Evolutionary conservation across 805 yeast genomes (phyloP), one percentile per base, ranked within the genome.

Genomic region (Candida xyloterini): DNA sequence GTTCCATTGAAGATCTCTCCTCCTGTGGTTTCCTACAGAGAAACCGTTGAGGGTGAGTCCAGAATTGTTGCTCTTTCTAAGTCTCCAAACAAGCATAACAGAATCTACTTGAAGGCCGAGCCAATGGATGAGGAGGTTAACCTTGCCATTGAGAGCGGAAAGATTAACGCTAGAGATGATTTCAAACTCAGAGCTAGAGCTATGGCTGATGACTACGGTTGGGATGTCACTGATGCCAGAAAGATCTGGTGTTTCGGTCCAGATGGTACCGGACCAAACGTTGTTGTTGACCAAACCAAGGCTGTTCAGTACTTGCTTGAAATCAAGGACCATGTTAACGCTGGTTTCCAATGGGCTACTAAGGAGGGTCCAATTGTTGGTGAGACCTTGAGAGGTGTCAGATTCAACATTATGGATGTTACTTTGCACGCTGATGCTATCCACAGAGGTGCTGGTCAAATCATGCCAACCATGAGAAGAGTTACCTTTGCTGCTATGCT

Each of bases 191-290:
- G 99, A 81, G 99, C 98, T 62, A 90, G 98, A 84, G 65, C 87
- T 68, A 79, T 91, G 81, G 98, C 98, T 68, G 98, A 91, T 71
- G 96, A 93, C 71, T 93, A 73, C 84, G 96, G 91, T 61, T 91
- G 99, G 99, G 98, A 91, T 70, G 97, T 93, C 70, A 81, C 96
- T 61, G 99, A 91, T 69, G 99, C 97, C 76, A 90, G 99, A 85
- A 91, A 93, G 93, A 93, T 91, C 69, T 91, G 99, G 99, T 88
- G 96, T 85, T 91, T 91, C 89, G 99, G 99, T 79, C 98, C 99
- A 70, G 99, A 91, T 68, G 97, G 97, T 75, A 82, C 78, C 71
- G 99, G 99, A 76, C 90, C 99, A 66, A 91, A 91, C 80, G 74
- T 93, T 67, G 97, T 91, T 67, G 95, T 91, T 73, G 99, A 91